Conservation (phyloP, 768 basidiomycete genomes). For the Lactarius deliciosus region DNA sequence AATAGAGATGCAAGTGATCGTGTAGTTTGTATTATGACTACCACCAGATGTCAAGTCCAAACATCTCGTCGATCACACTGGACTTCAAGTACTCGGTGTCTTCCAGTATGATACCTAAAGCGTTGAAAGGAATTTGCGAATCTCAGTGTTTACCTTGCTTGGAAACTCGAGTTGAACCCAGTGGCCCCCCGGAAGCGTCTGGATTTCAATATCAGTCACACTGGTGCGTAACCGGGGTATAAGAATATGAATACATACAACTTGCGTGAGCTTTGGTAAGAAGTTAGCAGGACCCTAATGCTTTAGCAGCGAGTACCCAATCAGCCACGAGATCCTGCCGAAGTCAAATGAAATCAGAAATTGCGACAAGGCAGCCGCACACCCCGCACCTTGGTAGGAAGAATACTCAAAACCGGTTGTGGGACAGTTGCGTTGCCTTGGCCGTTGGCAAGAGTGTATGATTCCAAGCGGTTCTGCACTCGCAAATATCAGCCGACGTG, state of each 20-base stretch:
- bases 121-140: slow-evolving; percentile 51
- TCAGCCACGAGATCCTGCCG: slow-evolving; percentile 46
- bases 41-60: background rate
- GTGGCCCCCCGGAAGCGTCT: slow-evolving; percentile 57
- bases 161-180: slow-evolving; percentile 72
- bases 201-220: slow-evolving; percentile 9
- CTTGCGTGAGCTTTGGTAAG: slow-evolving; percentile 39
- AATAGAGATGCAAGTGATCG: background rate
- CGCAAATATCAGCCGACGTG: background rate
- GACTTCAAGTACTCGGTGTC: too few relatives aligned
- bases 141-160: slow-evolving; percentile 47
- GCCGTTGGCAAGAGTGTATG: slow-evolving; percentile 39
- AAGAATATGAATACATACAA: slow-evolving; percentile 33
- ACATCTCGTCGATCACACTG: background rate
- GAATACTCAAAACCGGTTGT: slow-evolving; percentile 43
- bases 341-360: background rate
- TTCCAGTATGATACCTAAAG: background rate
- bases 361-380: background rate
- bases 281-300: slow-evolving; percentile 34
- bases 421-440: slow-evolving; percentile 46
- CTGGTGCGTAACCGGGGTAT: background rate
- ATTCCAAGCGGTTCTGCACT: slow-evolving; percentile 39
- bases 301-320: slow-evolving; percentile 37
- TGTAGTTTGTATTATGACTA: background rate
- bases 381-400: slow-evolving; percentile 37